Conservation (phyloP, 1,284 basidiomycete genomes). For the Vanrija sp. region DNA sequence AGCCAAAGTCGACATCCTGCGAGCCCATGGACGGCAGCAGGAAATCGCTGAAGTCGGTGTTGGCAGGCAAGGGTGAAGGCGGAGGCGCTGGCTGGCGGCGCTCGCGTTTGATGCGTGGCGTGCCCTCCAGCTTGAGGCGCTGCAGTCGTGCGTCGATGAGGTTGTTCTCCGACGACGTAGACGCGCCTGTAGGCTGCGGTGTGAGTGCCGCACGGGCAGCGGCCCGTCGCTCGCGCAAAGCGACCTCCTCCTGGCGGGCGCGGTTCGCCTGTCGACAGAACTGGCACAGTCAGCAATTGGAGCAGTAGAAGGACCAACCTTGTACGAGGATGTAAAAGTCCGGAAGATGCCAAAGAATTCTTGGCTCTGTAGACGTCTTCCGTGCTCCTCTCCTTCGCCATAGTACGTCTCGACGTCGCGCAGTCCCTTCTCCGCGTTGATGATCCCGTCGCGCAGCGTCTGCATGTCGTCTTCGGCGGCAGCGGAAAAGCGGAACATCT, state of each 20-base stretch:
- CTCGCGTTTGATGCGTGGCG: constrained; percentile 53
- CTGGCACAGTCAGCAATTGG: constrained; percentile 50
- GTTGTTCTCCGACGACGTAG: constrained; percentile 50
- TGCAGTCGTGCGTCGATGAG: constrained; percentile 69
- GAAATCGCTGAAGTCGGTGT: constrained; percentile 50
- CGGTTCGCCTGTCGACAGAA: constrained; percentile 79
- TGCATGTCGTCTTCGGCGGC: constrained; percentile 69
- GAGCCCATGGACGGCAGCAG: constrained; percentile 46
- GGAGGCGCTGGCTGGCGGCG: constrained; percentile 43
- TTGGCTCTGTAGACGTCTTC: constrained; percentile 42
- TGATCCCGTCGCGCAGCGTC: constrained; percentile 77
- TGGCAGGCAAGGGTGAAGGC: constrained; percentile 46
- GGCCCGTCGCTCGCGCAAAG: constrained; percentile 33
- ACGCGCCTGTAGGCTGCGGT: constrained; percentile 43
- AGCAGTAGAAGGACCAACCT: constrained; percentile 53
- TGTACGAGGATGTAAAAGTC: constrained; percentile 87
- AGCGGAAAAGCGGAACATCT: constrained; percentile 83
- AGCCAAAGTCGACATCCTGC: constrained; percentile 32
- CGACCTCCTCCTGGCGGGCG: constrained; percentile 50
- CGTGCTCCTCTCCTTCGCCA: constrained; percentile 77
- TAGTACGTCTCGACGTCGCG: constrained; percentile 80
- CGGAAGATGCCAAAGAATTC: constrained; percentile 95
- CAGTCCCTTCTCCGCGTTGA: constrained; percentile 73
- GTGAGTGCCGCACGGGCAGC: constrained; percentile 42
- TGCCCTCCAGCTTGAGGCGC: constrained; percentile 63